These are phyloP conservation scores for Monsonia emarginata DNA, from an alignment of 441 rosid species.

Conservation along the genomic window DNA sequence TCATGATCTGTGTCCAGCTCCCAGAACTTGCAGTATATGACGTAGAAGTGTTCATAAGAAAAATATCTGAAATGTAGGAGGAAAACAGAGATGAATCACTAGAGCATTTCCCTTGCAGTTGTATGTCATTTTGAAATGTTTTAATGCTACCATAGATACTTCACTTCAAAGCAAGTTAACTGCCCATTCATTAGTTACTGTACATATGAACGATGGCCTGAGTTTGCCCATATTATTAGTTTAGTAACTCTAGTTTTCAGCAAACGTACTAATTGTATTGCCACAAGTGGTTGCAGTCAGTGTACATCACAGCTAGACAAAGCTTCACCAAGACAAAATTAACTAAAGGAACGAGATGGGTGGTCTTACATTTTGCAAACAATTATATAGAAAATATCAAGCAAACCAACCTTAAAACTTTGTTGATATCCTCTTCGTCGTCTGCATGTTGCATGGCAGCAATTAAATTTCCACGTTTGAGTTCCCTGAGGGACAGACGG, in stretches of 20 bases:
- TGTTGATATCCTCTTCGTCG: conserved; percentile 97
- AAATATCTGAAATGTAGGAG: conserved; percentile 46
- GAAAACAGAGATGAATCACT: not conserved
- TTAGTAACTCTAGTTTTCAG: not conserved
- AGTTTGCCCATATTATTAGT: not conserved
- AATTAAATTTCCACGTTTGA: conserved; percentile 75
- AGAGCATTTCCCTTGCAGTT: no score
- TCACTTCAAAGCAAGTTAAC: no score
- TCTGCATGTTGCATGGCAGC: conserved; percentile 86
- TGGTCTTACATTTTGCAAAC: not conserved
- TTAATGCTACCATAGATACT: not conserved
- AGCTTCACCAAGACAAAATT: not conserved
- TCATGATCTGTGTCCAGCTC: conserved; percentile 96
- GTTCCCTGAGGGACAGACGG: conserved; percentile 73
- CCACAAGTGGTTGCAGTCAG: not conserved
- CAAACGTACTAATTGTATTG: not conserved
- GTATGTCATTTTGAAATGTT: not conserved
- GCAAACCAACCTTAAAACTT: conserved; percentile 69
- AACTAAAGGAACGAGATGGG: not conserved
- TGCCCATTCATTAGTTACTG: no score
- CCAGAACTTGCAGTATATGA: conserved; percentile 99
- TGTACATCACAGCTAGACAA: not conserved
- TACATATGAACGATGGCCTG: not conserved
- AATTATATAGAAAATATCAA: conserved; percentile 1
- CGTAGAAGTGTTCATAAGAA: conserved; percentile 96